phyloP scores from a whole-genome alignment of 306 rosid genomes.

The Gynostemma pentaphyllum region DNA sequence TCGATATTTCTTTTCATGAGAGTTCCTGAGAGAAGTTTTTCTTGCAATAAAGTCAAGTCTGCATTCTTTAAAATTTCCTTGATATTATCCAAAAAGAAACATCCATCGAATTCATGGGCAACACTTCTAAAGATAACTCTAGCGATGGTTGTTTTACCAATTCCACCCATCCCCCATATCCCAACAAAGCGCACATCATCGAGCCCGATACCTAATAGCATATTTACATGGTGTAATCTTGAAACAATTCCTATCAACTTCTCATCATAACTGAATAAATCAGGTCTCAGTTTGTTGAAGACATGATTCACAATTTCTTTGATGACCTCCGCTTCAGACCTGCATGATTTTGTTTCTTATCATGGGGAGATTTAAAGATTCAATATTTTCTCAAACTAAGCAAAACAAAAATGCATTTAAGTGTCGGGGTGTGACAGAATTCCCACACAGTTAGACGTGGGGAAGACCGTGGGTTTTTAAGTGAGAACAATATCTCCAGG shows the following conservation, averaged over 20 bases:
- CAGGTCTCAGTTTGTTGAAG: not conserved
- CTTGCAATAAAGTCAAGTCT: not conserved
- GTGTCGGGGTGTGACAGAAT: too few species aligned
- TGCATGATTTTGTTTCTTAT: not conserved
- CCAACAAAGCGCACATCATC: slow-evolving; percentile 8
- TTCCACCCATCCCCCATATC: slow-evolving; percentile 14
- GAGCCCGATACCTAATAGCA: not conserved
- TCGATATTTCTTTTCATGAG: not conserved
- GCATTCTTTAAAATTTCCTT: not conserved
- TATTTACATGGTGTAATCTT: not conserved
- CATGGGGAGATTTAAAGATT: not conserved
- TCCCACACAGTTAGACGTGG: too few species aligned
- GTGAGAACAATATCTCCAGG: too few species aligned
- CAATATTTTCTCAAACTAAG: not conserved
- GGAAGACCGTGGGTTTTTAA: too few species aligned
- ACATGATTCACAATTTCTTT: not conserved
- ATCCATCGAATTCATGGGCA: not conserved
- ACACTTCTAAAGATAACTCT: not conserved
- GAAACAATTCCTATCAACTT: not conserved
- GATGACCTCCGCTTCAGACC: not conserved
- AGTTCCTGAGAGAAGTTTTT: not conserved
- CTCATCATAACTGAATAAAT: not conserved
- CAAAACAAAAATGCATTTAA: too few species aligned
- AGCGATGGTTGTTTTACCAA: not conserved
- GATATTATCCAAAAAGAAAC: not conserved